A percentile compares a stretch with the other conserved stretches of the same genome.
Evolutionary conservation across 2,329 filamentous ascomycete genomes (phyloP).

Genomic region (Lachnellula suecica): DNA sequence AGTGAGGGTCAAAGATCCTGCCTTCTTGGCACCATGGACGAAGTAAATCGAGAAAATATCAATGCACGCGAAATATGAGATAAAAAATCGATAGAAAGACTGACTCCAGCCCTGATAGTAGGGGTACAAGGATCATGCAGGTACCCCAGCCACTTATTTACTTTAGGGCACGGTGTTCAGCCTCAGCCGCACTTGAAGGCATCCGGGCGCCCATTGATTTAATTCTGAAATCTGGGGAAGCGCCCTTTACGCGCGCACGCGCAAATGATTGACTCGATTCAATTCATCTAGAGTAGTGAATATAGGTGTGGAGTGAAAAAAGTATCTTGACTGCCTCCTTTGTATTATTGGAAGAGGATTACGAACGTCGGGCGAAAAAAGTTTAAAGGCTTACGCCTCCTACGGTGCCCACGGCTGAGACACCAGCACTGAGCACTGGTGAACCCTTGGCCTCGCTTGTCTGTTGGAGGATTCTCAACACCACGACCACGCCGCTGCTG

Average conservation of each 20-base stretch:
- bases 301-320: background rate
- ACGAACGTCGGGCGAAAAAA: background rate
- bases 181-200: background rate
- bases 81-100: background rate
- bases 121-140: background rate
- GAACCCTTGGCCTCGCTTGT: background rate
- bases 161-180: too few relatives aligned
- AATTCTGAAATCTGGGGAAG: background rate
- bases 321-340: background rate
- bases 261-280: background rate
- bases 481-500: background rate
- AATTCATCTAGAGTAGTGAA: background rate
- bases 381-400: too few relatives aligned
- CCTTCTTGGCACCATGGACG: background rate
- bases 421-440: background rate
- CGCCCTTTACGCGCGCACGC: background rate
- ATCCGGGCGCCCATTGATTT: background rate
- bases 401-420: background rate
- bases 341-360: background rate
- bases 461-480: background rate
- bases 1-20: constrained; percentile 31
- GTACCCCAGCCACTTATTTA: background rate
- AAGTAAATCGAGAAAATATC: background rate
- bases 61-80: too few relatives aligned
- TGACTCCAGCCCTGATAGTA: background rate